phyloP scores from a whole-genome alignment of 768 basidiomycete species.

The Asterophora parasitica region DNA sequence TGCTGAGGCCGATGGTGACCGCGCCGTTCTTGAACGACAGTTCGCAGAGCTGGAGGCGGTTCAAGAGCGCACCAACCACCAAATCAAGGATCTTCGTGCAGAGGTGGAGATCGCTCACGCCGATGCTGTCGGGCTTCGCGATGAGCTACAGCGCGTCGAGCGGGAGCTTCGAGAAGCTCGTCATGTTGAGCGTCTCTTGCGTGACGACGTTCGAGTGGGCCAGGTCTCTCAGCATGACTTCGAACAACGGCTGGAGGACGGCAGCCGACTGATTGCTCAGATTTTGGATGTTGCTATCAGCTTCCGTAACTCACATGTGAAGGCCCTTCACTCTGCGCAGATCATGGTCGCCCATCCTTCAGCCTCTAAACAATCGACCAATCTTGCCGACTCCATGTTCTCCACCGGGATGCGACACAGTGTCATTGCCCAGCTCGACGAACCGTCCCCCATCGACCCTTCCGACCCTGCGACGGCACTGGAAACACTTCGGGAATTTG shows the following conservation, averaged over 20 bases:
- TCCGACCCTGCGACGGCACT: slow-evolving; percentile 68
- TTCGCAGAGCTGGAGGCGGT: slow-evolving; percentile 66
- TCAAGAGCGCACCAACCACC: slow-evolving; percentile 54
- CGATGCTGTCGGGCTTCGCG: slow-evolving; percentile 63
- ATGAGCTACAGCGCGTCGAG: slow-evolving; percentile 69
- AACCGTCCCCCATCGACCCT: slow-evolving; percentile 74
- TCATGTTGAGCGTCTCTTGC: slow-evolving; percentile 61
- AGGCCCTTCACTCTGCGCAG: slow-evolving; percentile 60
- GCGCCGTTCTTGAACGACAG: slow-evolving; percentile 88
- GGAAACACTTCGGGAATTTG: slow-evolving; percentile 67
- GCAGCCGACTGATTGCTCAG: slow-evolving; percentile 70
- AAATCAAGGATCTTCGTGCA: slow-evolving; percentile 57
- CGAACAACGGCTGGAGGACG: slow-evolving; percentile 63
- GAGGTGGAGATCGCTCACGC: slow-evolving; percentile 62
- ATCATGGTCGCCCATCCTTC: slow-evolving; percentile 52
- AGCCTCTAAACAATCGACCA: slow-evolving; percentile 37
- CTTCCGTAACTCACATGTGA: slow-evolving; percentile 74
- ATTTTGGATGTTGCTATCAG: slow-evolving; percentile 75
- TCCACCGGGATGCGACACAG: slow-evolving; percentile 50
- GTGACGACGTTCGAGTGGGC: slow-evolving; percentile 71
- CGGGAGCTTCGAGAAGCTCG: slow-evolving; percentile 65
- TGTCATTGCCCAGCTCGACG: slow-evolving; percentile 47
- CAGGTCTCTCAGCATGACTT: slow-evolving; percentile 62
- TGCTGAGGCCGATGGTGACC: slow-evolving; percentile 90
- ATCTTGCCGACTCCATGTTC: slow-evolving; percentile 46